Percentiles rank a stretch among this genome's conserved stretches.
These are phyloP conservation scores for Trichoderma sp. DNA, from an alignment of 2,329 filamentous ascomycete species.

Conservation along the genomic window DNA sequence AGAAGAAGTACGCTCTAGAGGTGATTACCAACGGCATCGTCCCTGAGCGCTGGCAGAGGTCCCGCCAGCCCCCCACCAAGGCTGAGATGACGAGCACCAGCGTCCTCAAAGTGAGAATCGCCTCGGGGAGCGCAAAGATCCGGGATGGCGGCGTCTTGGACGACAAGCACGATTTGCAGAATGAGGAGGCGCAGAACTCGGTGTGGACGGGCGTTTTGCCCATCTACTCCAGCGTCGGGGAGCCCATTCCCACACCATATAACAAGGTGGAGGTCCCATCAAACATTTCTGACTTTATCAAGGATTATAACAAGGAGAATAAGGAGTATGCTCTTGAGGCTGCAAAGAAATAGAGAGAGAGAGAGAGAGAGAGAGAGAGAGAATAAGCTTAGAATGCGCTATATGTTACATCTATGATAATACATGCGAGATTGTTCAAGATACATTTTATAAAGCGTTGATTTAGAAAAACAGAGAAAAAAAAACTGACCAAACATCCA, in stretches of 20 bases:
- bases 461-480: background rate
- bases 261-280: slow-evolving; percentile 64
- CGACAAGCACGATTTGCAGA: slow-evolving; percentile 50
- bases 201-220: slow-evolving; percentile 63
- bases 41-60: slow-evolving; percentile 66
- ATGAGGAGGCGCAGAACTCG: slow-evolving; percentile 43
- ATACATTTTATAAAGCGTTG: background rate
- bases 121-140: slow-evolving; percentile 74
- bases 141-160: slow-evolving; percentile 64
- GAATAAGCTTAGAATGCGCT: background rate
- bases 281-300: slow-evolving; percentile 56
- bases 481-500: background rate
- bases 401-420: background rate
- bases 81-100: slow-evolving; percentile 75
- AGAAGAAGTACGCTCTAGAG: slow-evolving; percentile 78
- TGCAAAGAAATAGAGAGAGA: slow-evolving; percentile 26
- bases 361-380: background rate
- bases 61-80: slow-evolving; percentile 68
- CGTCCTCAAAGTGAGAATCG: slow-evolving; percentile 68
- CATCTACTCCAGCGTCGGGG: slow-evolving; percentile 63
- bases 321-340: slow-evolving; percentile 35
- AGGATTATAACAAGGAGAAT: slow-evolving; percentile 42
- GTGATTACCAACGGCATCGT: slow-evolving; percentile 76
- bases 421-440: background rate
- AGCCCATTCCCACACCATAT: slow-evolving; percentile 60